Conservation (phyloP, 345 rosid species). For the Rhizophora mangle region DNA sequence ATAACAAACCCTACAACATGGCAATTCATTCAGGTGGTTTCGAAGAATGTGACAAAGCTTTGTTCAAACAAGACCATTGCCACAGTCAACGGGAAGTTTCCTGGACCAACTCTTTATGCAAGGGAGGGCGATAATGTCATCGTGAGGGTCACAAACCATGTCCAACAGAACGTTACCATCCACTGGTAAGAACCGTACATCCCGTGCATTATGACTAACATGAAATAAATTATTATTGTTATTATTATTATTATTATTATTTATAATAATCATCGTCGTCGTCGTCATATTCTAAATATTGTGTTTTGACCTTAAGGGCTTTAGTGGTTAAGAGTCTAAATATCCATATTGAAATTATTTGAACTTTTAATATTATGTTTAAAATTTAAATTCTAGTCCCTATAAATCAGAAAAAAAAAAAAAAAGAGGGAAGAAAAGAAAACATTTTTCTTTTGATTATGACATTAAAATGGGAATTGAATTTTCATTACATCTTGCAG, state of each 20-base stretch:
- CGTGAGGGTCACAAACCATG: conserved; percentile 54
- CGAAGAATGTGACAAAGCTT: conserved; percentile 55
- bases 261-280: no score
- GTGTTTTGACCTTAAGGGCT: not conserved
- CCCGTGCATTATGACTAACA: not conserved
- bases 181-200: conserved; percentile 51
- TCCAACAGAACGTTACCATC: conserved; percentile 54
- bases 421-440: no score
- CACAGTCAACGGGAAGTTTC: conserved; percentile 61
- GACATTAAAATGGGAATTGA: not conserved
- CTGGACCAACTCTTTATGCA: conserved; percentile 70
- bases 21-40: conserved; percentile 43
- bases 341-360: no score
- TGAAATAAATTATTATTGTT: no score
- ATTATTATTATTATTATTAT: no score
- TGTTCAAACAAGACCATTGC: conserved; percentile 58
- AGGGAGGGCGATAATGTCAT: conserved; percentile 65
- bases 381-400: no score
- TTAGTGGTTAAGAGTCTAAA: not conserved
- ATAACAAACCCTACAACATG: not conserved
- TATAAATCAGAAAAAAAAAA: no score
- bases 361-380: no score
- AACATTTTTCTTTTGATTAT: no score
- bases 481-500: conserved; percentile 23
- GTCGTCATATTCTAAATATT: no score